Evolutionary conservation across 2,329 filamentous ascomycete species (phyloP), one percentile per base, ranked within the genome.

Genomic region (Pseudogymnoascus sp.): DNA sequence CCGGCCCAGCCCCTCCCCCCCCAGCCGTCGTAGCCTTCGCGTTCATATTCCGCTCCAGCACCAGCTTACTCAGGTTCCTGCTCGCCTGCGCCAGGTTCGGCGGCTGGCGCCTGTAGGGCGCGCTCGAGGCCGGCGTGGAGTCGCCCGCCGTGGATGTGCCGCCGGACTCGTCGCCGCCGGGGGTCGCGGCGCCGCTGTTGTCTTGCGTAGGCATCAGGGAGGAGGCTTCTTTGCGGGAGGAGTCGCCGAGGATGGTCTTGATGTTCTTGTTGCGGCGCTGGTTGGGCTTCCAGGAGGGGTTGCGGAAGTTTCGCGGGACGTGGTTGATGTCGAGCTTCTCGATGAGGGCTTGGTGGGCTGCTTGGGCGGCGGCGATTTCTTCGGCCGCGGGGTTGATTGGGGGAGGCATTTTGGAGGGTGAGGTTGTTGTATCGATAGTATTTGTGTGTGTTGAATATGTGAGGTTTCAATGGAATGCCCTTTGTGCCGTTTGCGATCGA

Each of bases 211-310:
- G 91, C 72, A 93, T 82, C 15, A 61, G 33, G 36, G 90, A 83
- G 3, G 92, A 96, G n/a, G 91, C 91, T 79, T 97, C 93, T 73
- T 89, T 91, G 69, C 91, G 88, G 21, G 90, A 86, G 11, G 89
- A 90, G 72, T 99, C 95, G 65, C 91, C 89, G 66, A 99, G 83
- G 67, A 99, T 95, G 71, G 96, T 91, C 77, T 97, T 97, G 77
- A 97, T 88, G 76, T 96, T 97, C 81, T 99, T 99, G 84, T 99
- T 99, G 76, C 95, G 91, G 61, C 95, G 92, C 76, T 93, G 89
- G 68, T 93, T 91, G 15, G 95, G 91, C 73, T 90, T 92, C 95
- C 95, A 99, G 74, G 86, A 79, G 2, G 89, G 81, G 74, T 92
- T 96, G 76, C 93, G 93, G 81, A 97, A 99, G 72, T 87, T 89